phyloP scores from a whole-genome alignment of 768 basidiomycete genomes.

The Pholiota molesta region DNA sequence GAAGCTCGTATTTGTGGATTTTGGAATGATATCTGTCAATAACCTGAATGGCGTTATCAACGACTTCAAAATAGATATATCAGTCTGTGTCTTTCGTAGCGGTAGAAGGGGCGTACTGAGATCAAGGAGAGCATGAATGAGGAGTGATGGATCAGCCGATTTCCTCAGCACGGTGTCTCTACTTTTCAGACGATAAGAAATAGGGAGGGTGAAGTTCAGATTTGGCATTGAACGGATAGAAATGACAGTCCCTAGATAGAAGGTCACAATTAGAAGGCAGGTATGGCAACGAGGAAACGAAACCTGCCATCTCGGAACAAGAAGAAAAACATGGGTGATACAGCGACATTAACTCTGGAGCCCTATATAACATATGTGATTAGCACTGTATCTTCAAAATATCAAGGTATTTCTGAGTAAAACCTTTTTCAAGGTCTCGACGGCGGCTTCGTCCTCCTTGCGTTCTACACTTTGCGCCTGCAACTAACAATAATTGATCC shows the following conservation, averaged over 20 bases:
- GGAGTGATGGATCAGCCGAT: slow-evolving; percentile 66
- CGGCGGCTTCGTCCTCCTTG: slow-evolving; percentile 27
- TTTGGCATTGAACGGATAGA: slow-evolving; percentile 54
- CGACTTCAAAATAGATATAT: slow-evolving; percentile 41
- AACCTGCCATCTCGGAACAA: slow-evolving; percentile 61
- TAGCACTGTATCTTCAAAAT: background rate
- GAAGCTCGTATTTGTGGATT: slow-evolving; percentile 62
- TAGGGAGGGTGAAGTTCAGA: slow-evolving; percentile 55
- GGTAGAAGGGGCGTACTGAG: slow-evolving; percentile 35
- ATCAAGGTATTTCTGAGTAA: background rate
- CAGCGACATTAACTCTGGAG: slow-evolving; percentile 60
- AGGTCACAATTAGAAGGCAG: background rate
- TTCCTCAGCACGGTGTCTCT: slow-evolving; percentile 62
- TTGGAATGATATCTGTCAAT: slow-evolving; percentile 69
- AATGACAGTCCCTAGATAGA: slow-evolving; percentile 59
- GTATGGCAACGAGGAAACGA: background rate
- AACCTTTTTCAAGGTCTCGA: slow-evolving; percentile 37
- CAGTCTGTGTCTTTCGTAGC: background rate
- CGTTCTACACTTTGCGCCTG: slow-evolving; percentile 20
- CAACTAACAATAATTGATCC: slow-evolving; percentile 9
- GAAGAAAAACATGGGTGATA: slow-evolving; percentile 69
- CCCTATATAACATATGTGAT: slow-evolving; percentile 38
- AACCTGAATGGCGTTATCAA: slow-evolving; percentile 69
- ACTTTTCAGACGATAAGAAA: slow-evolving; percentile 57
- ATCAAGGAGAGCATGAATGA: slow-evolving; percentile 73